Evolutionary conservation across 1,139 yeast genomes (phyloP), one percentile per base, ranked within the genome.

Genomic region (Ogataea hybrid): DNA sequence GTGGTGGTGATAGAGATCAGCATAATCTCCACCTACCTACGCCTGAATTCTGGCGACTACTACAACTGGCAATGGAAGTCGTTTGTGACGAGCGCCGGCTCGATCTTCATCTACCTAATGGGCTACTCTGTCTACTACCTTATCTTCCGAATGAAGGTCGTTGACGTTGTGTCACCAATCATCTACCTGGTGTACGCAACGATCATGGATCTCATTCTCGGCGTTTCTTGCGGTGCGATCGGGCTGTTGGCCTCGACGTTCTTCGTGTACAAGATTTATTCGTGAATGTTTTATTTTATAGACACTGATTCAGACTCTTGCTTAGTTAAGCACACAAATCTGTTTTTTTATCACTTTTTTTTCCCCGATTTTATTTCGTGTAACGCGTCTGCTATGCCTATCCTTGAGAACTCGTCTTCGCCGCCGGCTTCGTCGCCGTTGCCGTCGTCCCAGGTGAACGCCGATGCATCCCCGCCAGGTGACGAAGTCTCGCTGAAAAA

Each of bases 51-150:
- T 49, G 80, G 78, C 42, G 79, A 83, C 56, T 80, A 81, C 42
- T 65, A 71, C 48, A 50, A 57, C 34, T 88, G 96, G 96, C 87
- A 86, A 59, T 88, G 96, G 96, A 71, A 83, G 51, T 71, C 89
- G 14, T 87, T 86, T 61, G 63, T 79, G 48, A 79, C 81, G 29
- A 89, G 95, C 3, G 73, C 87, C 1, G 79, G 89, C 46, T 73
- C 79, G 23, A 79, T 77, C 36, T 78, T 89, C 20, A 72, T 84
- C 72, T 87, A 84, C 65, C 73, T 88, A 48, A 77, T 78, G 55
- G 65, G 70, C 3, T 86, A 85, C 59, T 79, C 94, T 7, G 57
- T 84, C 17, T 84, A 84, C 57, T 86, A 87, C 60, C 78, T 80
- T 57, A 56, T 78, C 45, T 67, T 65, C 37, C 71, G 74, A 51